A percentile compares a stretch with the other conserved stretches of the same genome.
Conservation (phyloP, 2,329 filamentous ascomycete species). For the Claviceps lovelessii region DNA sequence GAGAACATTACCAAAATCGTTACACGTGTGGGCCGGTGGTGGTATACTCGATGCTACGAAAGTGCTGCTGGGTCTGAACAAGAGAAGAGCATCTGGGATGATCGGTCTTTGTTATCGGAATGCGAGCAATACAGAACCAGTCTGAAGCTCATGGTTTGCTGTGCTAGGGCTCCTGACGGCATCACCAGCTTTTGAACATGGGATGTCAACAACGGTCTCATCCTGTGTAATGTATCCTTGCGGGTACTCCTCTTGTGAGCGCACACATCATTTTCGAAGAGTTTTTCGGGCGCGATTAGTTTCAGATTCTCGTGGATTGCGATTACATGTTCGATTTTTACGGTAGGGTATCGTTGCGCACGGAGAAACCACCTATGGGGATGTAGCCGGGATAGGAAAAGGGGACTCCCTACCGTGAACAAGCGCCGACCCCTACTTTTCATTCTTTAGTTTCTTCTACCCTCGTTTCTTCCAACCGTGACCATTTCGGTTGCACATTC, state of each 20-base stretch:
- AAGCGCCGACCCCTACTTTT: neutral
- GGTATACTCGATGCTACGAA: slow-evolving; percentile 91
- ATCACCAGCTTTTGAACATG: slow-evolving; percentile 30
- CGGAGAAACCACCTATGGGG: no score
- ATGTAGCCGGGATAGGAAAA: no score
- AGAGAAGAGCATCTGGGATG: slow-evolving; percentile 58
- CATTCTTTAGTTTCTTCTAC: no score
- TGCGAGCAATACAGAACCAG: slow-evolving; percentile 78
- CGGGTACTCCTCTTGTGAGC: neutral
- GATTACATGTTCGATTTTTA: no score
- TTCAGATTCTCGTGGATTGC: neutral
- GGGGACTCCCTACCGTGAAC: no score
- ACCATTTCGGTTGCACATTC: no score
- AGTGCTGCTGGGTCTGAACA: slow-evolving; percentile 36
- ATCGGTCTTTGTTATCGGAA: slow-evolving; percentile 61
- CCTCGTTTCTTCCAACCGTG: no score
- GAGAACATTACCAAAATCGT: slow-evolving; percentile 87
- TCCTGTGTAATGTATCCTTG: neutral
- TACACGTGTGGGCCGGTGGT: slow-evolving; percentile 83
- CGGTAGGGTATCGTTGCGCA: no score
- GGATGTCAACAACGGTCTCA: neutral
- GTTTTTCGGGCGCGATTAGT: neutral
- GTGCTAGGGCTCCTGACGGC: slow-evolving; percentile 64
- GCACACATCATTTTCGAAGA: neutral
- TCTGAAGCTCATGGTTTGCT: slow-evolving; percentile 80